Evolutionary conservation across 257 asterid genomes (phyloP), one percentile per base, ranked within the genome.

Genomic region (Solanum piurae): DNA sequence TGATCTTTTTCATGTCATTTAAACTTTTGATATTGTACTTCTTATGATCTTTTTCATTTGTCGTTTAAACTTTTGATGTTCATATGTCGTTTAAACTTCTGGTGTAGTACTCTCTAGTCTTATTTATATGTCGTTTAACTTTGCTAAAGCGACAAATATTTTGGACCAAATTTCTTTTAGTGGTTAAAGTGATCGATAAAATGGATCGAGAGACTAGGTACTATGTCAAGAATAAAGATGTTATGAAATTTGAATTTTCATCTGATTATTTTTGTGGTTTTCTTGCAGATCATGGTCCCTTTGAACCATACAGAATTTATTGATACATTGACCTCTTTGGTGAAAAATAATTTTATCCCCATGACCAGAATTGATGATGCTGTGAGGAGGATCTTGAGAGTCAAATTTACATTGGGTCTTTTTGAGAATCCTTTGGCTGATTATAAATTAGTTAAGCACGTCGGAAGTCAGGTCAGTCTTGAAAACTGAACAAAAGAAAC

Each of bases 331-430:
- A 83, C 87, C 0, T 90, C 91, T 29, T 87, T 91, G 85, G 93
- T 93, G 29, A 87, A 89, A 62, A 91, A 91, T 60, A 92, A 91
- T 31, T 82, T 77, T 76, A 89, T 94, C 84, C 94, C 93, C 20
- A 88, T 92, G 89, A 92, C 93, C 71, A 86, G 96, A 79, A 94
- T 94, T 37, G 91, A 94, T 80, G 96, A 93, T 90, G 97, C 97
- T 6, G 97, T 94, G 2, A 89, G 72, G 44, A 92, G 97, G 77
- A 93, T 94, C 60, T 88, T 93, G 88, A 91, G 97, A 83, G 95
- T 94, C 34, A 94, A 94, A 83, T 93, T 93, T 38, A 79, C 25
- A 3, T 68, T 93, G 92, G 98, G 96, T 5, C 93, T 94, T 23
- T 94, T 94, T 23, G 98, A 93, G 86, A 90, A 93, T 69, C 98